Evolutionary conservation across 2,329 filamentous ascomycete species (phyloP), one percentile per base, ranked within the genome.

Genomic region (Grosmannia serpens): DNA sequence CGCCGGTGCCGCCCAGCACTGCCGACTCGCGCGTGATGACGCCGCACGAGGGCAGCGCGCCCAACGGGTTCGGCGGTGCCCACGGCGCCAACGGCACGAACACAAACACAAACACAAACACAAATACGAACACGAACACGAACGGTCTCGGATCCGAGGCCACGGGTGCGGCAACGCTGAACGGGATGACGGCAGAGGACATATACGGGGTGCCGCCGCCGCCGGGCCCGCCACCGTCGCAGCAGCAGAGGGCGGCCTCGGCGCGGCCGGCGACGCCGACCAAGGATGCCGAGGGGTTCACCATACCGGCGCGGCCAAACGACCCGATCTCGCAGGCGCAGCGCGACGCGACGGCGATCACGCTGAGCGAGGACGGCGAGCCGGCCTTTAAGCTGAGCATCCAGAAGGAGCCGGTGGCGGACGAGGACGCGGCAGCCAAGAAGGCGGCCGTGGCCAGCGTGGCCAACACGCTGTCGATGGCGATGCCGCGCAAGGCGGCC

Each of bases 331-430:
- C 88, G 0, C 83, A 86, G 67, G 88, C 88, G 9, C 81, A 91
- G 69, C 78, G 79, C 50, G 88, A 91, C 67, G 83, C 80, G 10
- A 46, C 59, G 1, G 54, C 47, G 8, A 26, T 55, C 4, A 78
- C 77, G 15, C 15, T 24, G 55, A 75, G 73, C 15, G 83, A 85
- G 55, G 82, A 85, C 50, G 73, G 71, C 6, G 83, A 86, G n/a
- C 80, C 84, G 53, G 75, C 84, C 10, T 91, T 91, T 74, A 92
- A 88, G 70, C 79, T 95, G 56, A 89, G 84, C 67, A 95, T 95
- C 56, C 80, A 86, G 62, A 87, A 88, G 63, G 84, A 87, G 46
- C 88, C 89, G 0, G 88, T 94, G 24, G 81, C 82, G 3, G 88
- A 92, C 65, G 89, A 87, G 66, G 85, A 94, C 64, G 85, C 86